A percentile compares a stretch with the other conserved stretches of the same genome.
phyloP scores from a whole-genome alignment of 2,329 filamentous ascomycete species.

The Neofusicoccum umdonicola region DNA sequence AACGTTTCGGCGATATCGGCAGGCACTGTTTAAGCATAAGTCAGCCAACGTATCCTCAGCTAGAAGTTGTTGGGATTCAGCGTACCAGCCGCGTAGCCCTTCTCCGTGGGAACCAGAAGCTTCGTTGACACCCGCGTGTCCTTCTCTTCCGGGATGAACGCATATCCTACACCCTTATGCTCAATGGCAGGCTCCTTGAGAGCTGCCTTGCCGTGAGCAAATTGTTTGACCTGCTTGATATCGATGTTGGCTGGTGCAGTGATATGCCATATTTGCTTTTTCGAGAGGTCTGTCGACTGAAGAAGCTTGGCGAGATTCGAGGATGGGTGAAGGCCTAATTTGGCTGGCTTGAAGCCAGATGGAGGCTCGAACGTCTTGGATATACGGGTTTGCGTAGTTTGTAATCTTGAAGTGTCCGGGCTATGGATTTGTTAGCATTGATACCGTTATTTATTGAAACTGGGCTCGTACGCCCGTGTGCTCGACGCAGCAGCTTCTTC shows the following conservation, averaged over 20 bases:
- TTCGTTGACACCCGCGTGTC: slow-evolving; percentile 55
- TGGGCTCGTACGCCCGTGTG: slow-evolving; percentile 21
- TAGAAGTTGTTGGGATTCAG: slow-evolving; percentile 15
- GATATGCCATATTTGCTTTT: slow-evolving; percentile 80
- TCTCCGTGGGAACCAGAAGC: slow-evolving; percentile 59
- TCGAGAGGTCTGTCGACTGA: slow-evolving; percentile 57
- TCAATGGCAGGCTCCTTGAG: slow-evolving; percentile 57
- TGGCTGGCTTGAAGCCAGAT: slow-evolving; percentile 49
- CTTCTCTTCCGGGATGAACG: slow-evolving; percentile 52
- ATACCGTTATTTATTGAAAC: slow-evolving; percentile 18
- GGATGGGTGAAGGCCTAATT: slow-evolving; percentile 43
- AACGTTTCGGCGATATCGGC: slow-evolving; percentile 56
- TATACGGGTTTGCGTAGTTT: slow-evolving; percentile 25
- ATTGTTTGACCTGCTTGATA: slow-evolving; percentile 63
- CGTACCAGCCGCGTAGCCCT: slow-evolving; percentile 58
- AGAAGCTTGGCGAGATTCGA: slow-evolving; percentile 49
- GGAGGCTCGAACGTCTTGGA: slow-evolving; percentile 37
- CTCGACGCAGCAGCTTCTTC: slow-evolving; percentile 8
- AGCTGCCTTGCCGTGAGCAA: slow-evolving; percentile 60
- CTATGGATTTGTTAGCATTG: background rate
- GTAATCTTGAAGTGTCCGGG: slow-evolving; percentile 18
- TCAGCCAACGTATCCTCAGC: background rate
- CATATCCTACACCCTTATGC: slow-evolving; percentile 64
- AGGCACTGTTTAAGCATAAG: slow-evolving; percentile 24
- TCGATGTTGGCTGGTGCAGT: slow-evolving; percentile 68